These are phyloP conservation scores for Saturnispora sanitii DNA, from an alignment of 805 yeast genomes.

Conservation along the genomic window DNA sequence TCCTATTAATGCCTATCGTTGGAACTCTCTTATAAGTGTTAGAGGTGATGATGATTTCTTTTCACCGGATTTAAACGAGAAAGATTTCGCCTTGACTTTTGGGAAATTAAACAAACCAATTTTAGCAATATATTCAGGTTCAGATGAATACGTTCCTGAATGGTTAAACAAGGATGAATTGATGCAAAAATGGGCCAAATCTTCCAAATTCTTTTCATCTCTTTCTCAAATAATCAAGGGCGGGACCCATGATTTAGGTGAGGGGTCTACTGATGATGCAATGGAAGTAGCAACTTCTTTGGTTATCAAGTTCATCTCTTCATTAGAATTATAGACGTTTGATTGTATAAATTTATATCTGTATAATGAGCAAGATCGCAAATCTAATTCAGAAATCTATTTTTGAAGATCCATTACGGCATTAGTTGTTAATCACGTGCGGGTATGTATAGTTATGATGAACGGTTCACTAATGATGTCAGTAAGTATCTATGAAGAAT, in stretches of 20 bases:
- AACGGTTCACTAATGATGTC: too few relatives aligned
- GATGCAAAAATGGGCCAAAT: conserved; percentile 42
- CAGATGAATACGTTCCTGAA: conserved; percentile 56
- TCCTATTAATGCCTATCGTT: conserved; percentile 62
- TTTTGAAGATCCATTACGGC: too few relatives aligned
- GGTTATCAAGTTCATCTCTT: conserved; percentile 12
- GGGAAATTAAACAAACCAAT: conserved; percentile 43
- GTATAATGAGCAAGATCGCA: too few relatives aligned
- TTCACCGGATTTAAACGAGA: conserved; percentile 41
- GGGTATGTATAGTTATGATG: too few relatives aligned
- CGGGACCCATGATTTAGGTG: conserved; percentile 48
- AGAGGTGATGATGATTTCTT: conserved; percentile 78
- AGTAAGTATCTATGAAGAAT: too few relatives aligned
- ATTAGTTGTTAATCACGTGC: too few relatives aligned
- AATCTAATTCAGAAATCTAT: too few relatives aligned
- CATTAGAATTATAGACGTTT: too few relatives aligned
- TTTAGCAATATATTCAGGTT: conserved; percentile 46
- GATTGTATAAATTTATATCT: too few relatives aligned
- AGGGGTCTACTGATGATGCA: conserved; percentile 26
- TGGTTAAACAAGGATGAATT: conserved; percentile 38
- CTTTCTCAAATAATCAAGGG: conserved; percentile 45
- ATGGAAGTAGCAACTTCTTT: conserved; percentile 10
- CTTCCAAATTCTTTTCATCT: conserved; percentile 27
- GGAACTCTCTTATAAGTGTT: conserved; percentile 46
- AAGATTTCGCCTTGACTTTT: conserved; percentile 38